Evolutionary conservation across 2,329 filamentous ascomycete genomes (phyloP).

Genomic region (Diaporthe caulivora): DNA sequence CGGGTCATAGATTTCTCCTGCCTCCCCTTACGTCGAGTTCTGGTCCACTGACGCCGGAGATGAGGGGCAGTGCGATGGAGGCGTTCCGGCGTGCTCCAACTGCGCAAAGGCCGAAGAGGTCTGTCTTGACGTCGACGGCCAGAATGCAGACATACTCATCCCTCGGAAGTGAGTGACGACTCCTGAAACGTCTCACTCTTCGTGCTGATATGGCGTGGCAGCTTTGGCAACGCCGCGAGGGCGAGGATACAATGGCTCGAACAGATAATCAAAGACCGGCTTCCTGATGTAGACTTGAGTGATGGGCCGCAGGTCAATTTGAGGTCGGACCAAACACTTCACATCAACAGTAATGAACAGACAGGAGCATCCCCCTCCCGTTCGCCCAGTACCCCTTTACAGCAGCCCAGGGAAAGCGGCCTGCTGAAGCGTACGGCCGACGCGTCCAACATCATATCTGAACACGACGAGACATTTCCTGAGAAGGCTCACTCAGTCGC

Average conservation of each 20-base stretch:
- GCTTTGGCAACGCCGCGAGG: conserved; percentile 1
- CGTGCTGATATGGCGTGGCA: neutral
- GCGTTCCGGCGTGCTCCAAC: neutral
- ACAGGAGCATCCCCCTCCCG: neutral
- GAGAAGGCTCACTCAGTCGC: conserved; percentile 14
- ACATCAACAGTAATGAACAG: too few relatives aligned
- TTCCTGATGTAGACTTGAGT: conserved; percentile 4
- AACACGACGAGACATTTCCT: neutral
- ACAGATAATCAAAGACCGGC: neutral
- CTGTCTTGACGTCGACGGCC: neutral
- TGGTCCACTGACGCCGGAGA: neutral
- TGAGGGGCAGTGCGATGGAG: conserved; percentile 4
- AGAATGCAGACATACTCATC: neutral
- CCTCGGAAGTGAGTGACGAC: neutral
- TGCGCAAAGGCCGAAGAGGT: conserved; percentile 4
- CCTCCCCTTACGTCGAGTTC: neutral
- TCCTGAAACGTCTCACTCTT: neutral
- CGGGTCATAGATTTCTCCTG: neutral
- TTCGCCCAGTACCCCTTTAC: neutral
- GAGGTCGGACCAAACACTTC: neutral
- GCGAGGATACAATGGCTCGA: conserved; percentile 17
- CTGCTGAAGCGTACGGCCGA: conserved; percentile 1
- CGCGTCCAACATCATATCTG: conserved; percentile 1
- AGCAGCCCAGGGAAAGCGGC: conserved; percentile 12
- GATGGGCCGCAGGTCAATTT: conserved; percentile 4